A percentile compares a stretch with the other conserved stretches of the same genome.
These are phyloP conservation scores for Spinacia oleracea DNA, from an alignment of 179 eudicot species.

Conservation along the genomic window DNA sequence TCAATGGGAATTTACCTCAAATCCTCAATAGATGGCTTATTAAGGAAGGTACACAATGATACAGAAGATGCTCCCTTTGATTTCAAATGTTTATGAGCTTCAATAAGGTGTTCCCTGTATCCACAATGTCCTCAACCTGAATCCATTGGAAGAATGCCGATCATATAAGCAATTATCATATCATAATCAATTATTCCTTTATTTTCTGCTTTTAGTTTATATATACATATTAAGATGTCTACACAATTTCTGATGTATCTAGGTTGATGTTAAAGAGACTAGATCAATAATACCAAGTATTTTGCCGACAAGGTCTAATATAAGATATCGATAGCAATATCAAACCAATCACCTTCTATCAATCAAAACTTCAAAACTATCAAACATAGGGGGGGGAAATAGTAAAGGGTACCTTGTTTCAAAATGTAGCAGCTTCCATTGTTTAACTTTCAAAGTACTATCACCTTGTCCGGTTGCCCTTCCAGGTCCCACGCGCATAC, in stretches of 20 bases:
- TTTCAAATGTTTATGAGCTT: conserved; percentile 57
- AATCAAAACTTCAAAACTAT: not conserved
- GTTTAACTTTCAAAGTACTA: too few species aligned
- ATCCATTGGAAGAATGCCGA: not conserved
- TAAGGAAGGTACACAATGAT: conserved; percentile 84
- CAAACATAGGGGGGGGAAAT: not conserved
- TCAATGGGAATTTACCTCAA: conserved; percentile 52
- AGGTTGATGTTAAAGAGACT: not conserved
- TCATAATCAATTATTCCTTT: not conserved
- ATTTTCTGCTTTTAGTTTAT: not conserved
- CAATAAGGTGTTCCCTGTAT: conserved; percentile 71
- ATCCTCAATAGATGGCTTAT: conserved; percentile 80
- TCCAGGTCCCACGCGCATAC: too few species aligned
- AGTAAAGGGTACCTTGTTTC: too few species aligned
- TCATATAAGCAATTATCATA: not conserved
- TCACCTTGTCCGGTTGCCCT: too few species aligned
- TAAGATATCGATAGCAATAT: too few species aligned
- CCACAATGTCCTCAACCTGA: conserved; percentile 95
- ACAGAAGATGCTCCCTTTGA: conserved; percentile 73
- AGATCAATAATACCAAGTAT: not conserved
- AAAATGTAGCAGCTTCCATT: too few species aligned
- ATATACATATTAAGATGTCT: too few species aligned
- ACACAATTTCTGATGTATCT: not conserved
- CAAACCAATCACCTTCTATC: not conserved
- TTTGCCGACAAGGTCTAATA: not conserved